phyloP scores from a whole-genome alignment of 1,284 basidiomycete species.

The Singerocomus rubriflavus region DNA sequence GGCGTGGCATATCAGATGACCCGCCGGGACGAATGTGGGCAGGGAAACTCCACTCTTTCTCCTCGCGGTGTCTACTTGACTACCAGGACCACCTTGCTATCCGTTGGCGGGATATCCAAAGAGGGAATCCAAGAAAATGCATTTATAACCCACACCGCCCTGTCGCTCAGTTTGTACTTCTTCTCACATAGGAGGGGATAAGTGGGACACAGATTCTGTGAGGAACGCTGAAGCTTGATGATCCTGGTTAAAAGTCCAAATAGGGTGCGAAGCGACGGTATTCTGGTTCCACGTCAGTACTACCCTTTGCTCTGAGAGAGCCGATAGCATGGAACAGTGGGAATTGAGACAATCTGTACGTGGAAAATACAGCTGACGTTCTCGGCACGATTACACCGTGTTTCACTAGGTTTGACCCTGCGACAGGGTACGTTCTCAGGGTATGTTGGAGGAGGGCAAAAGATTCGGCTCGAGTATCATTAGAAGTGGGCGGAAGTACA shows the following conservation, averaged over 20 bases:
- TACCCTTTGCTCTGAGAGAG: constrained; percentile 13
- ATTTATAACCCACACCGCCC: constrained; percentile 30
- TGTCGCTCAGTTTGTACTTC: constrained; percentile 5
- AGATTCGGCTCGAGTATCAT: constrained; percentile 11
- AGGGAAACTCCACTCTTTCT: constrained; percentile 17
- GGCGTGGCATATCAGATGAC: constrained; percentile 10
- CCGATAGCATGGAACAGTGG: constrained; percentile 1
- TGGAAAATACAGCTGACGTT: constrained; percentile 7
- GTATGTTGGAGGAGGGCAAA: not conserved
- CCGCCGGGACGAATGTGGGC: constrained; percentile 8
- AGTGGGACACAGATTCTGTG: constrained; percentile 12
- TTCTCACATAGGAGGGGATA: constrained; percentile 22
- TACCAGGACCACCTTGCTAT: constrained; percentile 9
- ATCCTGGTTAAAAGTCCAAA: constrained; percentile 31
- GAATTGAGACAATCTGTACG: constrained; percentile 9
- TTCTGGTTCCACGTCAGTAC: constrained; percentile 14
- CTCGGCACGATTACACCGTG: constrained; percentile 3
- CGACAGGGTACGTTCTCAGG: not conserved
- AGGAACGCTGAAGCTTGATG: constrained; percentile 14
- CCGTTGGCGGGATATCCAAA: constrained; percentile 7
- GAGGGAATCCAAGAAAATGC: constrained; percentile 22
- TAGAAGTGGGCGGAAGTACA: constrained; percentile 23
- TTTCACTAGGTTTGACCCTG: constrained; percentile 17
- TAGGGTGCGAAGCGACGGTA: constrained; percentile 8
- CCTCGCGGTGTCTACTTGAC: constrained; percentile 16